Evolutionary conservation across 257 asterid species (phyloP).

Genomic region (Paulownia fortunei): DNA sequence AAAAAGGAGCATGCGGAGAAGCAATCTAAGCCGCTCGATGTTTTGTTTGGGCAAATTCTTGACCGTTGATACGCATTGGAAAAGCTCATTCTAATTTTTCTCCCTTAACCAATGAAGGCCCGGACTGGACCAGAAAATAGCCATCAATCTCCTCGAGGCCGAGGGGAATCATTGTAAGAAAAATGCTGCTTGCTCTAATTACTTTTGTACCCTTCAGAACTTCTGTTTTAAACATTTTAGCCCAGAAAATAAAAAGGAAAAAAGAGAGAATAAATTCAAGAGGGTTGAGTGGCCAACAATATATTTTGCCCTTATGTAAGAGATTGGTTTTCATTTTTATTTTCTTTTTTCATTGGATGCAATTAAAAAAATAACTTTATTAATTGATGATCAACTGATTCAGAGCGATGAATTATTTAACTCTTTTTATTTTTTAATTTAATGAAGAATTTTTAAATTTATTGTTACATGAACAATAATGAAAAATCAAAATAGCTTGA

Average conservation of each 20-base stretch:
- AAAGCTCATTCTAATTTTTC: conserved; percentile 7
- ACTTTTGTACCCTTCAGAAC: conserved; percentile 7
- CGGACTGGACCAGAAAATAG: conserved; percentile 31
- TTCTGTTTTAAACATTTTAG: background rate
- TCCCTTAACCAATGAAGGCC: conserved; percentile 33
- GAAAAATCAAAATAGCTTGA: no score
- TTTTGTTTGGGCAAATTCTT: background rate
- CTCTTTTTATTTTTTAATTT: no score
- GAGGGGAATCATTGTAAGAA: conserved; percentile 11
- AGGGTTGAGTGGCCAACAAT: background rate
- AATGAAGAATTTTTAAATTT: no score
- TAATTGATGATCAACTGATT: no score
- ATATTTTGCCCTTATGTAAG: background rate
- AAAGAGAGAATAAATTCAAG: background rate
- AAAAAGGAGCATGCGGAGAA: conserved; percentile 15
- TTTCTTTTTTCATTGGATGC: no score
- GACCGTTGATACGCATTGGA: conserved; percentile 28
- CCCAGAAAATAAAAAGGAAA: background rate
- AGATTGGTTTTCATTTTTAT: background rate
- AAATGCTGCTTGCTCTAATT: background rate
- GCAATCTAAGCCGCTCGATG: conserved; percentile 25
- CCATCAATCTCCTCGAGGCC: conserved; percentile 29
- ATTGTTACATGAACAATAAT: no score
- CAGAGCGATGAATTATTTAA: no score
- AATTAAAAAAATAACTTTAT: background rate